phyloP scores from a whole-genome alignment of 1,139 yeast species.

The Sugiyamaella sp. region DNA sequence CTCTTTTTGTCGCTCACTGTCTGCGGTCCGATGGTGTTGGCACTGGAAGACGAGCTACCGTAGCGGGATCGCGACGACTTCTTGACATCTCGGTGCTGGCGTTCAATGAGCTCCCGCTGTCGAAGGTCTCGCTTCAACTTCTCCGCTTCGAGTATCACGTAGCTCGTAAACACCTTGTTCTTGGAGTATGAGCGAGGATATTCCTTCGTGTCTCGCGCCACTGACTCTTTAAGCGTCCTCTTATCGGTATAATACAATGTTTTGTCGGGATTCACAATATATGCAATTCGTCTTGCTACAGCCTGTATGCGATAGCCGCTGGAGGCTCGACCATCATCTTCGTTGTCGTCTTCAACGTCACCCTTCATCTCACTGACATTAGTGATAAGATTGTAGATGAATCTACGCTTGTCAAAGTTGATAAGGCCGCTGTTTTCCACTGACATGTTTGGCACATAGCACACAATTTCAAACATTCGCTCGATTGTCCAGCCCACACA shows the following conservation, averaged over 20 bases:
- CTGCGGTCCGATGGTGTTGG: constrained; percentile 12
- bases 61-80: constrained; percentile 28
- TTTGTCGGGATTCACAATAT: constrained; percentile 38
- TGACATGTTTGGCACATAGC: constrained; percentile 68
- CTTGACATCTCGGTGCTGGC: constrained; percentile 45
- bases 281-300: constrained; percentile 31
- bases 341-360: constrained; percentile 22
- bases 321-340: constrained; percentile 21
- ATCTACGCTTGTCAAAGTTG: constrained; percentile 70
- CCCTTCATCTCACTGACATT: constrained; percentile 51
- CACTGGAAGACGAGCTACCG: constrained; percentile 6
- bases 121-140: constrained; percentile 55
- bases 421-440: constrained; percentile 59
- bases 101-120: constrained; percentile 49
- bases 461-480: constrained; percentile 63
- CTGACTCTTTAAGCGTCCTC: constrained; percentile 45
- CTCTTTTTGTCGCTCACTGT: constrained; percentile 17
- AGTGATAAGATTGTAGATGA: constrained; percentile 56
- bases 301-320: neutral
- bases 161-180: constrained; percentile 48
- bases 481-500: constrained; percentile 82
- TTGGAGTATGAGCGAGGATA: constrained; percentile 41
- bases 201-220: constrained; percentile 49
- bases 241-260: constrained; percentile 38
- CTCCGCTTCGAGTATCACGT: constrained; percentile 53